Percentiles rank a stretch among this genome's conserved stretches.
Evolutionary conservation across 441 rosid genomes (phyloP).

Genomic region (Arabidopsis hybrid): DNA sequence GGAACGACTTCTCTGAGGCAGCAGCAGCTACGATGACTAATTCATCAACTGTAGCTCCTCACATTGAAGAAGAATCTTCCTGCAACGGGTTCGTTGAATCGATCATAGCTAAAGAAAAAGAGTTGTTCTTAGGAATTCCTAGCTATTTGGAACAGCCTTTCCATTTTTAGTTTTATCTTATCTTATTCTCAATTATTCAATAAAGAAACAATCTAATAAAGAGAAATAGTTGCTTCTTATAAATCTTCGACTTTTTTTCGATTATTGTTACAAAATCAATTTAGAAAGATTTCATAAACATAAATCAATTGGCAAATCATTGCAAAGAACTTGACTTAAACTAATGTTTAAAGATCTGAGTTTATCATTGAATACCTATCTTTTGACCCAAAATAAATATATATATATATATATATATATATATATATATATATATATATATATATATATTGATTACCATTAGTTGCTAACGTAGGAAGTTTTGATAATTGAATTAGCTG

Average conservation of each 20-base stretch:
- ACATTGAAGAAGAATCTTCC: slow-evolving; percentile 43
- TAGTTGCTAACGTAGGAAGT: neutral
- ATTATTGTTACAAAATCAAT: neutral
- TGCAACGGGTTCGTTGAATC: slow-evolving; percentile 69
- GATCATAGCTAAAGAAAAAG: slow-evolving; percentile 65
- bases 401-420: no score
- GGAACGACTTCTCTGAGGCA: slow-evolving; percentile 44
- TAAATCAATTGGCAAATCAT: neutral
- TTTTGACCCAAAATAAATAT: no score
- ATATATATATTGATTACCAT: no score
- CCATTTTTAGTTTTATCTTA: slow-evolving; percentile 41
- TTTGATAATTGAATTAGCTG: slow-evolving; percentile 6
- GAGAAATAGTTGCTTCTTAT: slow-evolving; percentile 7
- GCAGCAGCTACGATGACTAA: slow-evolving; percentile 32
- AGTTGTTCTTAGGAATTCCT: slow-evolving; percentile 71
- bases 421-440: no score
- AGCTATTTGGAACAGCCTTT: slow-evolving; percentile 63
- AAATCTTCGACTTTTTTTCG: neutral
- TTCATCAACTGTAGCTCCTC: slow-evolving; percentile 19
- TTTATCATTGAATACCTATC: no score
- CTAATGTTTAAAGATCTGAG: no score
- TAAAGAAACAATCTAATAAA: slow-evolving; percentile 37
- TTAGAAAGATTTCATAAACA: slow-evolving; percentile 4
- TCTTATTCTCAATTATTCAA: slow-evolving; percentile 23
- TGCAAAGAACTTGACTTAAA: no score